Evolutionary conservation across 1,284 basidiomycete genomes (phyloP), one percentile per base, ranked within the genome.

Genomic region (Rhodotorula sp.): DNA sequence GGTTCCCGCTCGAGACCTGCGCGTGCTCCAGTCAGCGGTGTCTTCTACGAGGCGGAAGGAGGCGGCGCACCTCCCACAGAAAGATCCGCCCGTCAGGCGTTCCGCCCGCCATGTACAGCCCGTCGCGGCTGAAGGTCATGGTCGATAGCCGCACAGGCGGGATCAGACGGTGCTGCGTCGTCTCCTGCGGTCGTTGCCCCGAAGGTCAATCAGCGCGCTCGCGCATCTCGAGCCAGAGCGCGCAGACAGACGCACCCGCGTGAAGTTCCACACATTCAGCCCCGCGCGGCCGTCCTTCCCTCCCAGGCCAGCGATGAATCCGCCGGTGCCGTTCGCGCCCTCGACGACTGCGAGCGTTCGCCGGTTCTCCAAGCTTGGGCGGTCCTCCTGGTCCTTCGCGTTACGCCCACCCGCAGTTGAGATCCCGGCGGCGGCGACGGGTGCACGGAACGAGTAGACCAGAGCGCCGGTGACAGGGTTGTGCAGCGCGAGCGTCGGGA

Each of bases 11-110:
- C 3, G 90, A 86, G 77, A 94, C 85, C 92, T 97, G 82, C 74
- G 74, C 7, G 13, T 5, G 2, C 19, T 75, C 46, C 57, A 60
- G 57, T 73, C 29, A 44, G 41, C 32, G 22, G 1, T 8, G 44
- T 37, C 54, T 34, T n/a, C 41, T 8, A 29, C 1, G 53, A 46
- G 56, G 17, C 55, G 36, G 50, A 19, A 12, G 37, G 77, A 75
- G 29, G 63, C 58, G 67, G 75, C 88, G 78, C 76, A 89, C 93
- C 90, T 97, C 94, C 96, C 96, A 99, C 2, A 99, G 82, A 80
- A 94, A 95, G 78, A 98, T 87, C 64, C 94, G 88, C 39, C 96
- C 96, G 79, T 91, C 90, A 3, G 86, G 82, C 0, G 92, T 94
- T 34, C 94, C 96, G 22, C 90, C 94, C 0, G 92, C 94, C 76